Conservation (phyloP, 441 rosid genomes). For the Biscutella auriculata region DNA sequence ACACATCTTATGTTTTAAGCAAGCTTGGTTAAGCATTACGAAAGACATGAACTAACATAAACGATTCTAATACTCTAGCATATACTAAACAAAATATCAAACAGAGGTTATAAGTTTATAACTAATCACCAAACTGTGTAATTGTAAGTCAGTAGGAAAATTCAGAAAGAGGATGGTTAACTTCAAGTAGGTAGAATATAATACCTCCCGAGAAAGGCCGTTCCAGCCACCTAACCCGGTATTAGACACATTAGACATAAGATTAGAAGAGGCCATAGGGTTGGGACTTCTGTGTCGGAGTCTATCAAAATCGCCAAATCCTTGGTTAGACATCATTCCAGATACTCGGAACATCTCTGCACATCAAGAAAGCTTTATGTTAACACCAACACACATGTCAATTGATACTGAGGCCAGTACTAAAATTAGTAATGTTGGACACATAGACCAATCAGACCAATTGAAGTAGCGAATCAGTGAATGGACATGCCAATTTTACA, state of each 20-base stretch:
- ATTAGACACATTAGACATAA: slow-evolving; percentile 60
- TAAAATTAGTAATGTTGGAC: neutral
- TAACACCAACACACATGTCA: neutral
- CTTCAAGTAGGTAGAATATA: neutral
- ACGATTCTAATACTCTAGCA: neutral
- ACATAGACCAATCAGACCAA: neutral
- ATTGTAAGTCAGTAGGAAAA: neutral
- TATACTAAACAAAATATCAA: neutral
- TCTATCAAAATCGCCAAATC: slow-evolving; percentile 78
- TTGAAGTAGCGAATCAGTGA: neutral
- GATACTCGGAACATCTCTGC: slow-evolving; percentile 89
- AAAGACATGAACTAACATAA: neutral
- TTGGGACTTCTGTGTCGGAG: slow-evolving; percentile 90
- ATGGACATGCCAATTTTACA: too few species aligned
- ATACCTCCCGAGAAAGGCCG: slow-evolving; percentile 67
- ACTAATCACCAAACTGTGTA: neutral
- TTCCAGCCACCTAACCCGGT: slow-evolving; percentile 66
- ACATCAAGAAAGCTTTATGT: neutral
- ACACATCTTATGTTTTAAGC: neutral
- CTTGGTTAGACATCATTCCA: slow-evolving; percentile 88
- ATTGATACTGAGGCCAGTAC: neutral
- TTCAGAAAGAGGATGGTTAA: neutral
- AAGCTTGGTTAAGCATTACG: neutral
- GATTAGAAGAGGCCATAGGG: slow-evolving; percentile 92
- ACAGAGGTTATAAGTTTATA: neutral